A percentile compares a stretch with the other conserved stretches of the same genome.
These are phyloP conservation scores for Hypoxylon sp. DNA, from an alignment of 2,329 filamentous ascomycete genomes.

Conservation along the genomic window DNA sequence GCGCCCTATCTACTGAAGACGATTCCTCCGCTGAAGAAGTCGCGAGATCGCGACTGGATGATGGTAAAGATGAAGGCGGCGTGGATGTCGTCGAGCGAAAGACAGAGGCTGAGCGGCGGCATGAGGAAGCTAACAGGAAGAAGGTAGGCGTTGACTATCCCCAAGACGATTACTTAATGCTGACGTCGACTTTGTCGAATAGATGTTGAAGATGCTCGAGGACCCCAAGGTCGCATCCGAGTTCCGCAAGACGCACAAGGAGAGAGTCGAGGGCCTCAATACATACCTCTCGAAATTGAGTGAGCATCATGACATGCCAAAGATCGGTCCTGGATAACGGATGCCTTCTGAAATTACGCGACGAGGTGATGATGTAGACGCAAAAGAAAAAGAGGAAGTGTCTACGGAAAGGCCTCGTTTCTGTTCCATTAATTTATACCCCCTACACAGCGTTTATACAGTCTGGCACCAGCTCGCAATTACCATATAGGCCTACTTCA, in stretches of 20 bases:
- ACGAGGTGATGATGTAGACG: constrained; percentile 1
- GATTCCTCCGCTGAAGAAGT: constrained; percentile 58
- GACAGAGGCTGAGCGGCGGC: constrained; percentile 85
- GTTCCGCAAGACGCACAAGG: constrained; percentile 95
- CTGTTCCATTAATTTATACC: constrained; percentile 15
- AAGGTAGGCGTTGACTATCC: constrained; percentile 71
- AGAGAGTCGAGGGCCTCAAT: constrained; percentile 95
- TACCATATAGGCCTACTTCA: background rate
- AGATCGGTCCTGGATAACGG: constrained; percentile 72
- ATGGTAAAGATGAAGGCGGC: constrained; percentile 52
- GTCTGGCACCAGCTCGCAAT: background rate
- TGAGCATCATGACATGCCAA: constrained; percentile 97
- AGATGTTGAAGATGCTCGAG: constrained; percentile 86
- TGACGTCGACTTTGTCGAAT: constrained; percentile 32
- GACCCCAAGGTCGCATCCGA: constrained; percentile 73
- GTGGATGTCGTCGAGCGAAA: constrained; percentile 66
- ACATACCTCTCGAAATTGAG: constrained; percentile 91
- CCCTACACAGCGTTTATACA: constrained; percentile 19
- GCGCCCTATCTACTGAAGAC: constrained; percentile 59
- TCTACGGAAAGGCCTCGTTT: background rate
- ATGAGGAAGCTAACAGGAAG: constrained; percentile 86
- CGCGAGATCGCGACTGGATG: constrained; percentile 44
- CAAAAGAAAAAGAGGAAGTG: background rate
- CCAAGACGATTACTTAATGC: constrained; percentile 14
- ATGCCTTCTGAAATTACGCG: background rate